Evolutionary conservation across 2,329 filamentous ascomycete genomes (phyloP).

Genomic region (Fusarium oxysporum): DNA sequence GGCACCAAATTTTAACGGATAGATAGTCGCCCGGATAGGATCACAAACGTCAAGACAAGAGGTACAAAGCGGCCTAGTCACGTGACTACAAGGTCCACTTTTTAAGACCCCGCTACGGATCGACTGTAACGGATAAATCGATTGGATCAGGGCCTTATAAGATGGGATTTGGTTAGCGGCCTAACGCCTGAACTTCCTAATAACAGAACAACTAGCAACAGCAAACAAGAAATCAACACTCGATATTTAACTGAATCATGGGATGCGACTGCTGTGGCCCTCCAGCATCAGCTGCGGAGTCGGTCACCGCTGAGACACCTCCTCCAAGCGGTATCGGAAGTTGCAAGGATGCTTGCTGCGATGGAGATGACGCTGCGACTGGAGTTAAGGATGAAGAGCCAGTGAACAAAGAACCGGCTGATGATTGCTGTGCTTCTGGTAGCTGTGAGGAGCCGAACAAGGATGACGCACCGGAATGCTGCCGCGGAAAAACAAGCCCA

Average conservation of each 20-base stretch:
- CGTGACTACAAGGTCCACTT: too few relatives aligned
- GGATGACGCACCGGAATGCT: slow-evolving; percentile 50
- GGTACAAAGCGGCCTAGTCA: too few relatives aligned
- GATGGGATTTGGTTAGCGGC: not conserved
- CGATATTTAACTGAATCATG: slow-evolving; percentile 6
- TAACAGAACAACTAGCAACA: not conserved
- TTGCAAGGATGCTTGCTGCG: slow-evolving; percentile 22
- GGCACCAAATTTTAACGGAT: too few relatives aligned
- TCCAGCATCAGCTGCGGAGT: not conserved
- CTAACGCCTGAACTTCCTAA: not conserved
- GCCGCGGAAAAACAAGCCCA: slow-evolving; percentile 53
- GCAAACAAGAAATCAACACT: not conserved
- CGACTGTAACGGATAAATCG: too few relatives aligned
- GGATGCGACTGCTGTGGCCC: slow-evolving; percentile 33
- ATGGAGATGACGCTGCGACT: not conserved
- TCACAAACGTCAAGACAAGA: too few relatives aligned
- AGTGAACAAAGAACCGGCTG: not conserved
- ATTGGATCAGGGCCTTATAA: too few relatives aligned
- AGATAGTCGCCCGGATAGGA: too few relatives aligned
- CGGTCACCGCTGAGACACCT: not conserved
- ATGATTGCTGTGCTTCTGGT: slow-evolving; percentile 2
- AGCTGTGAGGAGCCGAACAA: not conserved
- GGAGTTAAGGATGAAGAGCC: not conserved
- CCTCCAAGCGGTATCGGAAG: not conserved
- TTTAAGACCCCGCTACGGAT: too few relatives aligned